Base-by-base conservation (phyloP, 306 rosid species). In the Canavalia gladiata region DNA sequence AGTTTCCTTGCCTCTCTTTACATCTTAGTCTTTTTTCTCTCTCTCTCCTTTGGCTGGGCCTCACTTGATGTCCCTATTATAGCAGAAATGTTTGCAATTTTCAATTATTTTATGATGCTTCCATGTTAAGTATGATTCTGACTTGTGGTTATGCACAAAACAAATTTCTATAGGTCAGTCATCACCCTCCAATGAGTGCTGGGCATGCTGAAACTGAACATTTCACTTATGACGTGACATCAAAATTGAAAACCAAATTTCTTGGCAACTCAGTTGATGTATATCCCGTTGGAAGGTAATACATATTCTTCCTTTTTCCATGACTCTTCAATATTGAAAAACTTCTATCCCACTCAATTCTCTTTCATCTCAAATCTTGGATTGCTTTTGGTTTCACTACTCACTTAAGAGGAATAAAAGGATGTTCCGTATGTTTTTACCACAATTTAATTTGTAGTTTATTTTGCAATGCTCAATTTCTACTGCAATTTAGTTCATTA, bases 101-200 rank as follows among this genome's bases (percentile, higher is more conserved):
- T 76, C 47, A 25, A 60, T 49, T 70, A 45, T 77, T 72, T 62
- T 51, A 51, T 43, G 35, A 55, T 63, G 12, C 29, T 58, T 18
- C 49, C 29, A 3, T 50, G 66, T 74, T 49, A 37, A 50, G 28
- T 35, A 34, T 76, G 71, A 50, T 84, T 64, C 75, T 74, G 58
- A 84, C 43, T 81, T 84, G 60, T 43, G 77, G 41, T 83, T 47
- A 52, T 45, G 7, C 47, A 50, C 68, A 6, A 75, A 62, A 29
- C 45, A 74, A 74, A 59, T 74, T 84, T 49, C 84, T 86, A 58
- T 87, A 95, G 99, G 94, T 95, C 41, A 79, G 99, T 84, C 99
- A 95, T 89, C 99, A 95, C 77, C 99, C 99, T 68, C 99, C 99
- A 35, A 92, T 87, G 91, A 87, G 99, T 84, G 99, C 98, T 72